Base-by-base conservation (phyloP, 129 eudicot species). In the Logfia minima region DNA sequence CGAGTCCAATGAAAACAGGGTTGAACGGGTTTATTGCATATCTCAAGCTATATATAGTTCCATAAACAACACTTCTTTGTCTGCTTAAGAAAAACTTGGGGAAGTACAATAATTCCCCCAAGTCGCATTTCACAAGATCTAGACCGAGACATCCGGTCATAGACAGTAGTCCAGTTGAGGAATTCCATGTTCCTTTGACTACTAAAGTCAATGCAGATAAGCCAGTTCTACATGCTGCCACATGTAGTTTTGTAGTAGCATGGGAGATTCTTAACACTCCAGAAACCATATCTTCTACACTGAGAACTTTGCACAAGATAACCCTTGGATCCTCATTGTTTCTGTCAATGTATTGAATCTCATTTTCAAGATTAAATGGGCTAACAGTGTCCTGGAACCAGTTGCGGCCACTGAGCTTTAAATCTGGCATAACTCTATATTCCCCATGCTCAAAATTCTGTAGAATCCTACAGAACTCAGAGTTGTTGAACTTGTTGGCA, bases 81-180 rank as follows among this genome's bases (percentile, higher is more conserved):
- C 71, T 85, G 59, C 58, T 82, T 1, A 86, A 85, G 23, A 85
- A 68, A 56, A 34, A 78, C 64, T 62, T 65, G 6, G 82, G 86
- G 16, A 82, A 75, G 65, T 79, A 79, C 18, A 82, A 37, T 18
- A 71, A 22, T 45, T 79, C 73, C 61, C 76, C 76, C 0, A 82
- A 55, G 35, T 78, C 64, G 31, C 86, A 85, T 62, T 74, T 21
- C 53, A 14, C 53, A 35, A 59, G 70, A 2, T 19, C 13, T 4
- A 77, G 68, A 53, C 84, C 86, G 21, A 78, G 68, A 71, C 86
- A 85, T 4, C 89, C 84, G 1, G 58, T 71, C 89, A 85, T 82
- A 35, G 79, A 75, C n/a, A 85, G 86, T 43, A 82, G 60, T 9
- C 84, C 84, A 0, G 19, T 66, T 5, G 77, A 75, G 22, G 89